Evolutionary conservation across 1,284 basidiomycete genomes (phyloP).

Genomic region (Thecaphora frezii): DNA sequence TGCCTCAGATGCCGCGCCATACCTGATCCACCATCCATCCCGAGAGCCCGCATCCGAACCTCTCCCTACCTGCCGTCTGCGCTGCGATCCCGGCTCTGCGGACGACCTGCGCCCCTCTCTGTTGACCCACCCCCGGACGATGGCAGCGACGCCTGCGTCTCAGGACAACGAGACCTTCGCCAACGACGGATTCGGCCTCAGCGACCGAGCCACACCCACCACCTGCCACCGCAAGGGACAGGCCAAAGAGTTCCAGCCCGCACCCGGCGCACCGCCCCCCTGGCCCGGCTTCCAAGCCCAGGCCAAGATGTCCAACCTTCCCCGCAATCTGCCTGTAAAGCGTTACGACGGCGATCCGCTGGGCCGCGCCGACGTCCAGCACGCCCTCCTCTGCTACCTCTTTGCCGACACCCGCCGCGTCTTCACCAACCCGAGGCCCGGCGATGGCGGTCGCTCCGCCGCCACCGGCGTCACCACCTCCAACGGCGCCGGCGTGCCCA

Average conservation of each 20-base stretch:
- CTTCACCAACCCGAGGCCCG: conserved; percentile 68
- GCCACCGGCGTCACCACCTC: conserved; percentile 16
- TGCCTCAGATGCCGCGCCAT: too few species aligned
- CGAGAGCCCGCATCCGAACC: too few species aligned
- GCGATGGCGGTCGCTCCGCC: conserved; percentile 12
- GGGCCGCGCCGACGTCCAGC: conserved; percentile 70
- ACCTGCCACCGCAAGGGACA: conserved; percentile 4
- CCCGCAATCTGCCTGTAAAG: conserved; percentile 55
- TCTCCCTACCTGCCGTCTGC: too few species aligned
- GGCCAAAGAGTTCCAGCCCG: conserved; percentile 3
- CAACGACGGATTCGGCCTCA: not conserved
- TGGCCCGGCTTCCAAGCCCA: not conserved
- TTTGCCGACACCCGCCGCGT: conserved; percentile 71
- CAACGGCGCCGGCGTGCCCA: conserved; percentile 20
- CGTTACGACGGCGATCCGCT: conserved; percentile 56
- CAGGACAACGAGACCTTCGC: conserved; percentile 5
- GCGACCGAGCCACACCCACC: conserved; percentile 3
- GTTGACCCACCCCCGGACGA: too few species aligned
- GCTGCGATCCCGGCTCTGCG: too few species aligned
- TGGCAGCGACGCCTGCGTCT: too few species aligned
- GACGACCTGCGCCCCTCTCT: too few species aligned
- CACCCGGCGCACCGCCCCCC: conserved; percentile 1
- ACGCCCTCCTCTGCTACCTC: conserved; percentile 76
- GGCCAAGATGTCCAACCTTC: conserved; percentile 15
- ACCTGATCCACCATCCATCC: too few species aligned